Evolutionary conservation across 129 eudicot species (phyloP).

Genomic region (Glebionis coronaria): DNA sequence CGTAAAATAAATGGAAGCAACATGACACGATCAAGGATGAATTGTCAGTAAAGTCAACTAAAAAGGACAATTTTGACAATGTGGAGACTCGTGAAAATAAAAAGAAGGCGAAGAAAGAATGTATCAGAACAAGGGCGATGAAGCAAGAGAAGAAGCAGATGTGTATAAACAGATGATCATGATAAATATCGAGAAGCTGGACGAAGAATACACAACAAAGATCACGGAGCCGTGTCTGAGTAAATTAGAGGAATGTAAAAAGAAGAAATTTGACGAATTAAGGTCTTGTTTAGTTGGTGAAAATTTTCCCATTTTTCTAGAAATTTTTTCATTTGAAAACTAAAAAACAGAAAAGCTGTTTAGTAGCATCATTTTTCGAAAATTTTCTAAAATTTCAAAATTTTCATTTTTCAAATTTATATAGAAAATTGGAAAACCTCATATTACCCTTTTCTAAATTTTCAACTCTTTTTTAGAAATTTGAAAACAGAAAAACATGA

Average conservation of each 20-base stretch:
- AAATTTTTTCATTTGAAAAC: too few species aligned
- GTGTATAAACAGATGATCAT: slow-evolving; percentile 52
- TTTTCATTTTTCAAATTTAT: too few species aligned
- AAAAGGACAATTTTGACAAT: slow-evolving; percentile 53
- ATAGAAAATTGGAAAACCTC: too few species aligned
- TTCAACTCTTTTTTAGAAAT: too few species aligned
- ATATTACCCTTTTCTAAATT: too few species aligned
- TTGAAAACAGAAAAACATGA: too few species aligned
- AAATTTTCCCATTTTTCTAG: too few species aligned
- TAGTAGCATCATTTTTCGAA: too few species aligned
- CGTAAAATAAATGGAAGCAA: too few species aligned
- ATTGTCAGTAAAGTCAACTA: slow-evolving; percentile 57
- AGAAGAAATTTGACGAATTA: background rate
- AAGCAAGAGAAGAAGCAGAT: slow-evolving; percentile 68
- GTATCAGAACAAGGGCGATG: slow-evolving; percentile 18
- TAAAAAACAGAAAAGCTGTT: too few species aligned
- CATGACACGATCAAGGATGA: slow-evolving; percentile 45
- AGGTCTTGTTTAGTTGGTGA: too few species aligned
- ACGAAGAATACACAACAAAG: slow-evolving; percentile 57
- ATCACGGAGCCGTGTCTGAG: slow-evolving; percentile 49
- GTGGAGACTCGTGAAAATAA: slow-evolving; percentile 66
- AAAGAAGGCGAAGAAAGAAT: slow-evolving; percentile 75
- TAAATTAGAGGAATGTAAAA: slow-evolving; percentile 57
- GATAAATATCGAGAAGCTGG: slow-evolving; percentile 52
- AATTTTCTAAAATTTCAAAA: too few species aligned